Base-by-base conservation (phyloP, 208 protist species). In the Trypanosoma grayi region DNA sequence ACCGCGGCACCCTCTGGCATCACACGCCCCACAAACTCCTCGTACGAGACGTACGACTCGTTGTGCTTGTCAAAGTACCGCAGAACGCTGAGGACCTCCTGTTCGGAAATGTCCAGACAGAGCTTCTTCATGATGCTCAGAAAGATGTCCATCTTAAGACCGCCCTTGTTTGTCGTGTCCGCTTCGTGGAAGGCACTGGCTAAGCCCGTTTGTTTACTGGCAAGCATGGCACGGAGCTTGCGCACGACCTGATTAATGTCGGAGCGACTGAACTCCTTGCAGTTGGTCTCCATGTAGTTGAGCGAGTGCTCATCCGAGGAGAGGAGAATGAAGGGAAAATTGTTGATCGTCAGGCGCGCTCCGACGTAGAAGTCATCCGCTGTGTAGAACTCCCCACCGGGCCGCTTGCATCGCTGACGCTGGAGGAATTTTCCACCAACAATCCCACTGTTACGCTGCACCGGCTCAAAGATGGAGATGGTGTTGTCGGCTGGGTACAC, bases 381-480 rank as follows among this genome's bases (percentile, higher is more conserved):
- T 39, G 60, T 75, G 61, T 86, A 92, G 55, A 70, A 82, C 14
- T 77, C 51, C 20, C 83, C 87, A 40, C 87, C 75, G 1, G 81
- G 50, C 10, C 75, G 74, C 59, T 77, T 82, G 16, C 96, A 79
- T 30, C 77, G 71, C 57, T 88, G 77, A 8, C 95, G 83, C 73
- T 93, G 86, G 24, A 98, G 73, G 53, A 98, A 98, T 75, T 95
- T 97, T 33, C 95, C 95, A 14, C 93, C 95, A 24, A 97, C 78
- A 67, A 97, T 90, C 62, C 95, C 95, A 51, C 87, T 97, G 83
- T 98, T 98, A 34, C 94, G 88, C 43, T 85, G 72, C 11, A 91
- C 75, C 5, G 91, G 88, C 63, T 97, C 92, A 60, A 87, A 97
- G 51, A 97, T 96, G 44, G 84, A 70, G 31, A 98, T 45, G 39